Base-by-base conservation (phyloP, 208 protist species). In the Leishmania aethiopica region DNA sequence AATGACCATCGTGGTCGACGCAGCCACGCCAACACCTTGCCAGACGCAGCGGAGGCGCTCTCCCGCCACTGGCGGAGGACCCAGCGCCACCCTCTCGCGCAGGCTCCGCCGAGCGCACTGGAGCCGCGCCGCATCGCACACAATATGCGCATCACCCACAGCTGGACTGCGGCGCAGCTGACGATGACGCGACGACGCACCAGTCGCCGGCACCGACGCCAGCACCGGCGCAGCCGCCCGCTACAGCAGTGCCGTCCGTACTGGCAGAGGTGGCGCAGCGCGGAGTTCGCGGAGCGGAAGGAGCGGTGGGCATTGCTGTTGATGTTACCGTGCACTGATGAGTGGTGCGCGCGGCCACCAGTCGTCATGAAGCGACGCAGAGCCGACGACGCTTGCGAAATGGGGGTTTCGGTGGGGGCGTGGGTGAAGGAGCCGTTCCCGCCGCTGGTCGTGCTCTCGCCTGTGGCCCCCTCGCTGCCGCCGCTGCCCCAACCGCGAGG, bases 381-480 rank as follows among this genome's bases (percentile, higher is more conserved):
- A 13, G 37, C 6, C 25, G 74, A 82, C 1, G 82, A 86, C 35
- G 67, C 57, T n/a, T 75, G 82, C 5, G 82, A 86, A 28, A 86
- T 73, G 62, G 82, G 82, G 6, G 62, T 71, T 3, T 37, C 66
- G 1, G 75, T 69, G 15, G 73, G 45, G 11, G 40, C 72, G 19
- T 60, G 45, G 13, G 37, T 37, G 13, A 62, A 22, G 32, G 73
- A 78, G 49, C 35, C 70, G 55, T 77, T 72, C 6, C 19, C 51
- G 22, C 17, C 77, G 60, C 59, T 75, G 0, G 45, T 22, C 3
- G 60, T 19, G 22, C 37, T 78, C 13, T 47, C 69, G 71, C 42
- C 53, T 32, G 69, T 45, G 25, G 11, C 35, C 57, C 40, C 17
- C 17, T 78, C 75, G 53, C 75, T 78, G 37, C 57, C 42, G n/a